These are phyloP conservation scores for Dendrobium catenatum DNA, from an alignment of 106 monocot genomes.

Conservation along the genomic window DNA sequence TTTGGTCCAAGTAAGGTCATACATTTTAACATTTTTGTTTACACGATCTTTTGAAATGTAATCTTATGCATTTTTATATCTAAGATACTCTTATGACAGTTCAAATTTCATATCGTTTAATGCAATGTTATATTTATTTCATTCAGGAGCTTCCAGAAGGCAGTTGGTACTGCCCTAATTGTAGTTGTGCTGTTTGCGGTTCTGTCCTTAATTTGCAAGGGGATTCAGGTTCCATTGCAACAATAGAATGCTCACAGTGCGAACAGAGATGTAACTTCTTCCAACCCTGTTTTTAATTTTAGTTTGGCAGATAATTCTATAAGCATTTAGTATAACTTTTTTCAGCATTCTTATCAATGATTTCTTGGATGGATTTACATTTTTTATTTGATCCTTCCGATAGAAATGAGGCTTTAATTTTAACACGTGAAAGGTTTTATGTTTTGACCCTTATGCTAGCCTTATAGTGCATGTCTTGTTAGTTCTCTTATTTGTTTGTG, in stretches of 20 bases:
- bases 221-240: slow-evolving; percentile 16
- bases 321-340: neutral
- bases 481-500: too few relatives aligned
- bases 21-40: neutral
- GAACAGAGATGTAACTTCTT: slow-evolving; percentile 60
- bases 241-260: slow-evolving; percentile 63
- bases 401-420: too few relatives aligned
- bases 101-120: neutral
- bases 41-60: neutral
- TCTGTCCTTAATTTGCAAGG: slow-evolving; percentile 19
- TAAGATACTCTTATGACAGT: neutral
- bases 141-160: slow-evolving; percentile 81
- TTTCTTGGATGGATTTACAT: neutral
- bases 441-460: too few relatives aligned
- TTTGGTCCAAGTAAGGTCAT: neutral
- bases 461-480: too few relatives aligned
- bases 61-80: neutral
- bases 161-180: slow-evolving; percentile 74
- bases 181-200: slow-evolving; percentile 57
- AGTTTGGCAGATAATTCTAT: neutral
- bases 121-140: neutral
- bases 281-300: neutral
- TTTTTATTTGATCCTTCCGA: neutral
- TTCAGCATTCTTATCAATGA: neutral
- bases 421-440: too few relatives aligned